phyloP scores from a whole-genome alignment of 305 asterid genomes.

The Caryopteris hybrid region DNA sequence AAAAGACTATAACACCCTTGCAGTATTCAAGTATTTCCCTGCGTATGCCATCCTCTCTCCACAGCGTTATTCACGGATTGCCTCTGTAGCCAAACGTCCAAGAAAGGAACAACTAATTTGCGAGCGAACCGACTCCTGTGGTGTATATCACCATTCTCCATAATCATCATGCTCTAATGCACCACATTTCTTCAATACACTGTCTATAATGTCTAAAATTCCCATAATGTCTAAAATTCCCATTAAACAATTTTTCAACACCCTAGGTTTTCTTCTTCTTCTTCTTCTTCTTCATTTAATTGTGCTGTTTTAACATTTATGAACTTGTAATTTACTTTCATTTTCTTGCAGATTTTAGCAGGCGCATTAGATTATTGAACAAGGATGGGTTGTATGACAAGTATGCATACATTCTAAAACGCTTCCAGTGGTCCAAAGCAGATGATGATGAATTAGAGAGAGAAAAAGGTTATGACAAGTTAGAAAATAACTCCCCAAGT shows the following conservation, averaged over 20 bases:
- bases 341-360: conserved; percentile 40
- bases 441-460: conserved; percentile 31
- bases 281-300: neutral
- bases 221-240: conserved; percentile 41
- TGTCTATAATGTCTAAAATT: conserved; percentile 39
- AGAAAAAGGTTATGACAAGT: conserved; percentile 11
- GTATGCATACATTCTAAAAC: conserved; percentile 34
- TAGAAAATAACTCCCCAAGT: conserved; percentile 1
- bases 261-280: conserved; percentile 24
- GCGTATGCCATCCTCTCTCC: neutral
- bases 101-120: neutral
- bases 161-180: neutral
- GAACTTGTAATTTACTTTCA: neutral
- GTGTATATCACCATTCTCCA: conserved; percentile 1
- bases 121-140: conserved; percentile 11
- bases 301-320: neutral
- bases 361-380: conserved; percentile 31
- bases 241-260: conserved; percentile 33
- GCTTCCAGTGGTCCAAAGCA: conserved; percentile 61
- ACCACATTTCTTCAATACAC: neutral
- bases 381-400: conserved; percentile 32
- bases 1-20: conserved; percentile 11
- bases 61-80: neutral
- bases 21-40: neutral
- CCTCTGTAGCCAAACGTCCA: neutral